Conservation (phyloP, 805 yeast species). For the Myxozyma lipomycoides region DNA sequence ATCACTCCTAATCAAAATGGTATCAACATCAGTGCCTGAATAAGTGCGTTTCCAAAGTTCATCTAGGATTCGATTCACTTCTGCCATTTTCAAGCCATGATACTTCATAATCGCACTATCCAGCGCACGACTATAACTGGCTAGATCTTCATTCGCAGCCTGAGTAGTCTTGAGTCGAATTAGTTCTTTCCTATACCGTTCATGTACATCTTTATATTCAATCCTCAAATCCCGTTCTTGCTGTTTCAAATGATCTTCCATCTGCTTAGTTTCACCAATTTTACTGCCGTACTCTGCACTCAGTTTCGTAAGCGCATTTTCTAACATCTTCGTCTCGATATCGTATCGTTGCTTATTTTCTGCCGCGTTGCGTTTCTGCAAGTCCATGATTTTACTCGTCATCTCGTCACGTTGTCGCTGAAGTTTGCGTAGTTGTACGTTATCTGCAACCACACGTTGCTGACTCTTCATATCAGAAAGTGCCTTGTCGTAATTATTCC, state of each 20-base stretch:
- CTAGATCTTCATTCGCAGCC: slow-evolving; percentile 75
- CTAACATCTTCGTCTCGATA: slow-evolving; percentile 49
- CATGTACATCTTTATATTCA: slow-evolving; percentile 68
- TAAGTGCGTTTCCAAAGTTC: slow-evolving; percentile 94
- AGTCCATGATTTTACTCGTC: slow-evolving; percentile 41
- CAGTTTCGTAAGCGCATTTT: slow-evolving; percentile 48
- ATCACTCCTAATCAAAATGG: slow-evolving; percentile 81
- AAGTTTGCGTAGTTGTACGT: slow-evolving; percentile 54
- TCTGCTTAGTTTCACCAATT: slow-evolving; percentile 79
- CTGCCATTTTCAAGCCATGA: slow-evolving; percentile 88
- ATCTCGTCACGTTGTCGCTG: slow-evolving; percentile 41
- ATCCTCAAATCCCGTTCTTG: slow-evolving; percentile 57
- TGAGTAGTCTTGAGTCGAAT: slow-evolving; percentile 70
- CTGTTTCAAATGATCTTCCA: slow-evolving; percentile 62
- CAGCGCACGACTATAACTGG: slow-evolving; percentile 74
- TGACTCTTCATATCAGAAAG: slow-evolving; percentile 36
- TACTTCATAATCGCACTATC: slow-evolving; percentile 92
- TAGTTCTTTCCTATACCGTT: slow-evolving; percentile 62
- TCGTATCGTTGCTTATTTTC: slow-evolving; percentile 59
- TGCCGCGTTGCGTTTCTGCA: slow-evolving; percentile 59
- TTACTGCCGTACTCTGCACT: slow-evolving; percentile 67
- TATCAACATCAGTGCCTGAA: slow-evolving; percentile 91
- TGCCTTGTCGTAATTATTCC: slow-evolving; percentile 34
- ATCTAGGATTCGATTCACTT: slow-evolving; percentile 79
- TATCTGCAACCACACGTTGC: slow-evolving; percentile 61